Evolutionary conservation across 1,284 basidiomycete genomes (phyloP), one percentile per base, ranked within the genome.

Genomic region (Tremellales sp.): DNA sequence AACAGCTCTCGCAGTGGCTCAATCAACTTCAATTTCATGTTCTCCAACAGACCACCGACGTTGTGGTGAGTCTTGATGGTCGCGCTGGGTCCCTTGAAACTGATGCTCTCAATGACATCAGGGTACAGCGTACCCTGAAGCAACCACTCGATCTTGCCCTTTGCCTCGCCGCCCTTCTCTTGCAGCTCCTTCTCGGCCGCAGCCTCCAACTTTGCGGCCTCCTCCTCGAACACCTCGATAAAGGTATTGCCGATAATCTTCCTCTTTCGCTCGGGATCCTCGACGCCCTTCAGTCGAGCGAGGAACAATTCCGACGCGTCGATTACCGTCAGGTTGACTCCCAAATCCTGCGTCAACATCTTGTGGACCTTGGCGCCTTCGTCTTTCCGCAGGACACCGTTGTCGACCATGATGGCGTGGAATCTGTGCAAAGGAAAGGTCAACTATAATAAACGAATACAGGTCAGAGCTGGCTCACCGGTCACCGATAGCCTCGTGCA

Each of bases 51-150:
- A 9, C 95, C 95, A 26, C 95, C 95, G 54, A 98, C 95, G 63
- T 99, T 99, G 74, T 98, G 95, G 71, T 99, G 95, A 8, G 95
- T 97, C 80, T 99, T 98, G 79, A 99, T 98, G 14, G 94, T 98
- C 37, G 95, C 95, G 58, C 87, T 91, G 2, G 95, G 95, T 3
- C 95, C 95, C 75, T 98, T 98, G 83, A 99, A 99, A 74, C 87
- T 92, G 77, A 99, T 97, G 64, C 86, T 91, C 77, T 99, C 95
- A 68, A 98, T 99, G 38, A 99, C 95, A 68, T 99, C 95, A 2
- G 95, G 95, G 74, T 98, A 99, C 9, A 99, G 81, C 0, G 95
- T 99, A n/a, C 95, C 95, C 73, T 97, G 94, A 24, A 98, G 75
- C 44, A 99, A 74, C 88, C 90, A 98, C 72, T 98, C 95, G 43